Evolutionary conservation across 495 filamentous ascomycete species (phyloP).

Genomic region (Glarea lozoyensis): DNA sequence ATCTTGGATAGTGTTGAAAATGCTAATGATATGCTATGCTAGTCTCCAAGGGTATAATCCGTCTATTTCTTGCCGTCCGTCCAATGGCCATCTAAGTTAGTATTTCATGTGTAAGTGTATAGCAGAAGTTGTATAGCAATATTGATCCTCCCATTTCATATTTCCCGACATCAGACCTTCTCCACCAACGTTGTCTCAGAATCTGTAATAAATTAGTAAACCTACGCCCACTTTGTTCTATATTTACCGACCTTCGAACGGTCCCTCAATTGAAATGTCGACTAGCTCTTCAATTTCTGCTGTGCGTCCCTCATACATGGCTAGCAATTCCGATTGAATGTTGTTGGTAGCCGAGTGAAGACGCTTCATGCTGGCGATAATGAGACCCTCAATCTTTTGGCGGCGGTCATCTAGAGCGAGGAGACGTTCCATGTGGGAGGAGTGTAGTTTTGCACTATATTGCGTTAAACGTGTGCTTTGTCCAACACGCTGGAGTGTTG

Average conservation of each 20-base stretch:
- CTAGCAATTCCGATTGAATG: constrained; percentile 13
- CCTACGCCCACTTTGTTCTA: background rate
- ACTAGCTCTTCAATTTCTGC: constrained; percentile 11
- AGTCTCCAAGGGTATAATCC: constrained; percentile 5
- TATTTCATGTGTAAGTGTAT: constrained; percentile 4
- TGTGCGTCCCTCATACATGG: constrained; percentile 14
- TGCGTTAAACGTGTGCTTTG: background rate
- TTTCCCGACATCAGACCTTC: too few species aligned
- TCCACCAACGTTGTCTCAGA: too few species aligned
- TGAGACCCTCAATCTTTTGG: constrained; percentile 12
- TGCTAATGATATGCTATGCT: constrained; percentile 3
- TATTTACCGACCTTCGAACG: background rate
- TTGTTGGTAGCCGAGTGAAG: constrained; percentile 16
- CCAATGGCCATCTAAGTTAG: background rate
- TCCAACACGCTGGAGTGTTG: too few species aligned
- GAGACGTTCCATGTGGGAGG: constrained; percentile 9
- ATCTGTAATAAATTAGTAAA: background rate
- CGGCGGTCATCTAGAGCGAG: constrained; percentile 16
- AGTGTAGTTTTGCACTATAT: constrained; percentile 12
- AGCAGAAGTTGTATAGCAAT: constrained; percentile 14
- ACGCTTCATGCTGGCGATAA: constrained; percentile 14
- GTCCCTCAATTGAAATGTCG: background rate
- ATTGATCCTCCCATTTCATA: too few species aligned
- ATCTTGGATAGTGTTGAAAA: too few species aligned
- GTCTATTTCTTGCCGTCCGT: background rate